Evolutionary conservation across 768 basidiomycete genomes (phyloP).

Genomic region (Suillus tomentosus): DNA sequence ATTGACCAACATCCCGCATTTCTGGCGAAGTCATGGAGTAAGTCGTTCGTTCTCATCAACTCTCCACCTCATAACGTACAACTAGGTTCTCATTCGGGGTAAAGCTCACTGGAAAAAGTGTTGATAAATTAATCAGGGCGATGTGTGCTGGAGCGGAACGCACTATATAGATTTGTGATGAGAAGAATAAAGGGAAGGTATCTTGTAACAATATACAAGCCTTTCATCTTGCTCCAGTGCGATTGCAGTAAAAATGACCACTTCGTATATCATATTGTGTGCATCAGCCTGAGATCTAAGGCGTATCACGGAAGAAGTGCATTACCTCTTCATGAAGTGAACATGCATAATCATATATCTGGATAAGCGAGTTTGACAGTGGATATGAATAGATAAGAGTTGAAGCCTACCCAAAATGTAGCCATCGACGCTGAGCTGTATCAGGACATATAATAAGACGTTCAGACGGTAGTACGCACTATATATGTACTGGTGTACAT

Average conservation of each 20-base stretch:
- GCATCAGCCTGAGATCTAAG: neutral
- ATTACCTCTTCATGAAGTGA: neutral
- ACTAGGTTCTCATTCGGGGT: too few relatives aligned
- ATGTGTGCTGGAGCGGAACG: neutral
- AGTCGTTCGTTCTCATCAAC: neutral
- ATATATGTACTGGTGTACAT: neutral
- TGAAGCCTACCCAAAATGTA: neutral
- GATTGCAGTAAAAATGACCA: neutral
- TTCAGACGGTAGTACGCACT: neutral
- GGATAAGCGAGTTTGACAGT: neutral
- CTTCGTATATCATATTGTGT: neutral
- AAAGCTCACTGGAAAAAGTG: neutral
- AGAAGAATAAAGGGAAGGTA: neutral
- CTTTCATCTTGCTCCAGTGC: neutral
- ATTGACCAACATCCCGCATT: neutral
- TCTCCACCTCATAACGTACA: neutral
- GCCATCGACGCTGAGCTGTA: neutral
- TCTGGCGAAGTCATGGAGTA: neutral
- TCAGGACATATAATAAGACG: neutral
- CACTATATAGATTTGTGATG: neutral
- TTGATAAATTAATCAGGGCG: too few relatives aligned
- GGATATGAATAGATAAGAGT: neutral
- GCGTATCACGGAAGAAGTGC: neutral
- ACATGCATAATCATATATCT: neutral
- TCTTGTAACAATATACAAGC: neutral